A percentile compares a stretch with the other conserved stretches of the same genome.
phyloP scores from a whole-genome alignment of 768 basidiomycete genomes.

The Chalciporus chontae region DNA sequence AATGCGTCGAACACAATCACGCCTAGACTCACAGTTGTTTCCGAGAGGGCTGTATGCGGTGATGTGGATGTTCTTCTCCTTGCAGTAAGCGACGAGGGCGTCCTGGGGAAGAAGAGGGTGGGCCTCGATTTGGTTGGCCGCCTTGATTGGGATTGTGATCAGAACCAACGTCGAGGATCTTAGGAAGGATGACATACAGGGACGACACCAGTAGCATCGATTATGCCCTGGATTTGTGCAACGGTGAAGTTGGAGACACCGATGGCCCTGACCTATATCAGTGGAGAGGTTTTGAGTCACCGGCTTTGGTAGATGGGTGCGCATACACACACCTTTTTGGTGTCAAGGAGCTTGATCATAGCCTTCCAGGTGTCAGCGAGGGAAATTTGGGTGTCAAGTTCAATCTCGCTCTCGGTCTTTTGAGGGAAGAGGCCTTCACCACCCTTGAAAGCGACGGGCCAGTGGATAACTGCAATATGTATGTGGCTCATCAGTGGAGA shows the following conservation, averaged over 20 bases:
- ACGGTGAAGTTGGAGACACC: slow-evolving; percentile 85
- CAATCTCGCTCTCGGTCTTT: slow-evolving; percentile 44
- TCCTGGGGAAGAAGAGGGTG: slow-evolving; percentile 80
- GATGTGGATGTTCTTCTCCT: slow-evolving; percentile 66
- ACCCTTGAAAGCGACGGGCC: slow-evolving; percentile 69
- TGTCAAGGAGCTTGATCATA: slow-evolving; percentile 64
- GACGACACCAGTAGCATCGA: slow-evolving; percentile 64
- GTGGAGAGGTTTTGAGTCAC: background rate
- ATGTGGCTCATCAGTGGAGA: background rate
- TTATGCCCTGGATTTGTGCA: slow-evolving; percentile 61
- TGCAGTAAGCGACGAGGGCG: slow-evolving; percentile 67
- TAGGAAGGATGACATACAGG: slow-evolving; percentile 44
- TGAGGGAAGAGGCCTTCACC: slow-evolving; percentile 54
- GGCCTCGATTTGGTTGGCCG: slow-evolving; percentile 77
- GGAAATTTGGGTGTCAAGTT: slow-evolving; percentile 54
- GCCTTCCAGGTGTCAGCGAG: slow-evolving; percentile 85
- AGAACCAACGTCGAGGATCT: background rate
- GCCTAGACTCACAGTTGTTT: slow-evolving; percentile 57
- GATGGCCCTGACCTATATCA: slow-evolving; percentile 53
- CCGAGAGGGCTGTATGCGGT: slow-evolving; percentile 76
- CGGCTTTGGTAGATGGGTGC: background rate
- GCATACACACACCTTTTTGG: slow-evolving; percentile 52
- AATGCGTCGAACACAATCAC: background rate
- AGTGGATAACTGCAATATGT: slow-evolving; percentile 61
- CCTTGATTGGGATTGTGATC: slow-evolving; percentile 27